Percentiles rank a stretch among this genome's conserved stretches.
Conservation (phyloP, 768 basidiomycete species). For the Plicaturopsis crispa region DNA sequence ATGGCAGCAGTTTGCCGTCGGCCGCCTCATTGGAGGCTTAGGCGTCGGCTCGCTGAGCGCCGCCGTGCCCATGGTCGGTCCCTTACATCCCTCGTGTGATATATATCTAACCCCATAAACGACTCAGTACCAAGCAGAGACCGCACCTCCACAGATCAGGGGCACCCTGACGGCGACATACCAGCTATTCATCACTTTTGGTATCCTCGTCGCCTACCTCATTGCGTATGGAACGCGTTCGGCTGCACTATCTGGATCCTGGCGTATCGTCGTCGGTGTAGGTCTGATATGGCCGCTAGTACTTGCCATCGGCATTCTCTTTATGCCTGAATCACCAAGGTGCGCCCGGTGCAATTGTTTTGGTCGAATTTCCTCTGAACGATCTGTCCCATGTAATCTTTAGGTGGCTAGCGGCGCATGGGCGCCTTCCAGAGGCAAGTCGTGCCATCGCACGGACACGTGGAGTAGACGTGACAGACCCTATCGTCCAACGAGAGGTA, state of each 20-base stretch:
- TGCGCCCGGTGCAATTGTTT: constrained; percentile 10
- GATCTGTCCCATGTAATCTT: constrained; percentile 1
- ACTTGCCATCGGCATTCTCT: constrained; percentile 55
- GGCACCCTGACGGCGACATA: constrained; percentile 60
- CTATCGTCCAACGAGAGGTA: constrained; percentile 37
- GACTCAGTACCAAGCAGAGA: constrained; percentile 59
- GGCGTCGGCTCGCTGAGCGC: constrained; percentile 64
- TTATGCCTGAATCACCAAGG: constrained; percentile 64
- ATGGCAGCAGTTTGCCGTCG: constrained; percentile 66
- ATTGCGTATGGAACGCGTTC: constrained; percentile 63
- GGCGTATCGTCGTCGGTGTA: constrained; percentile 57
- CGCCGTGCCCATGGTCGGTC: constrained; percentile 52
- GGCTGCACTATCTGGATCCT: constrained; percentile 38
- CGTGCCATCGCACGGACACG: constrained; percentile 38
- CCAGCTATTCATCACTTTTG: constrained; percentile 62
- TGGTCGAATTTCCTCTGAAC: constrained; percentile 2
- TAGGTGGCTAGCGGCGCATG: constrained; percentile 50
- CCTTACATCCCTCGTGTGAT: background rate
- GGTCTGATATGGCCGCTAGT: constrained; percentile 57
- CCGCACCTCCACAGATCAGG: constrained; percentile 63
- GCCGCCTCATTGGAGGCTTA: constrained; percentile 57
- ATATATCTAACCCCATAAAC: constrained; percentile 2
- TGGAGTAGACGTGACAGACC: constrained; percentile 34
- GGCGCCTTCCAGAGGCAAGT: constrained; percentile 40
- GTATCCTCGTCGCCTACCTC: constrained; percentile 62